Evolutionary conservation across 1,284 basidiomycete species (phyloP).

Genomic region (Pascua sp.): DNA sequence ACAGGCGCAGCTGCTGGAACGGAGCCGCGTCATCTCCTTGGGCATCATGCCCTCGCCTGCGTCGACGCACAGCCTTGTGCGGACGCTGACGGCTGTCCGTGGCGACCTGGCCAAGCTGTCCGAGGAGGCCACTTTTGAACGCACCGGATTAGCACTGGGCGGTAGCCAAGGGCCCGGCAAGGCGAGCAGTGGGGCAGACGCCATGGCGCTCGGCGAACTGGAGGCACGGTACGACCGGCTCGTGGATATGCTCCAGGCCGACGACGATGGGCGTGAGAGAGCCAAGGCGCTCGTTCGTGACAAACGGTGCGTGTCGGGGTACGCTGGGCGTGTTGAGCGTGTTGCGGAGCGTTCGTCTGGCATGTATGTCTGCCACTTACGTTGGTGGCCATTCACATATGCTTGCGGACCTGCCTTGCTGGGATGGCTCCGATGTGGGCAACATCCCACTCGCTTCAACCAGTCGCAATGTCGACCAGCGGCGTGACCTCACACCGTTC

Average conservation of each 20-base stretch:
- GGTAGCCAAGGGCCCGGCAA: constrained; percentile 12
- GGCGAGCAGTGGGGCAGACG: constrained; percentile 11
- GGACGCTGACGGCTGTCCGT: constrained; percentile 35
- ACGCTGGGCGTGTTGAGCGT: too few relatives aligned
- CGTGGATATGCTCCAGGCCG: constrained; percentile 41
- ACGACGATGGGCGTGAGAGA: constrained; percentile 42
- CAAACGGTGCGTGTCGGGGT: constrained; percentile 26
- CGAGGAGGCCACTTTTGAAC: constrained; percentile 24
- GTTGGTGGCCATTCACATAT: too few relatives aligned
- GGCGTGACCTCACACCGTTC: too few relatives aligned
- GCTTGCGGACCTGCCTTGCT: too few relatives aligned
- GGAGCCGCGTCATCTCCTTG: constrained; percentile 44
- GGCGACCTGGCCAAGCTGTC: constrained; percentile 33
- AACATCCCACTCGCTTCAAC: too few relatives aligned
- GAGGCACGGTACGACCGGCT: constrained; percentile 40
- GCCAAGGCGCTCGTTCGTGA: constrained; percentile 29
- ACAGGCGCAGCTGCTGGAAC: constrained; percentile 45
- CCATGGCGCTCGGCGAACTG: constrained; percentile 24
- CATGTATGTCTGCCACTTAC: too few relatives aligned
- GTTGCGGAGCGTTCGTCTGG: too few relatives aligned
- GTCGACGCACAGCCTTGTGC: constrained; percentile 37
- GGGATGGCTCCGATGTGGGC: too few relatives aligned
- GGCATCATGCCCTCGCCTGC: constrained; percentile 41
- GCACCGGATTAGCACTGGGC: constrained; percentile 15
- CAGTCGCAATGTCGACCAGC: too few relatives aligned